Evolutionary conservation across 306 rosid genomes (phyloP).

Genomic region (Echinosophora koreensis): DNA sequence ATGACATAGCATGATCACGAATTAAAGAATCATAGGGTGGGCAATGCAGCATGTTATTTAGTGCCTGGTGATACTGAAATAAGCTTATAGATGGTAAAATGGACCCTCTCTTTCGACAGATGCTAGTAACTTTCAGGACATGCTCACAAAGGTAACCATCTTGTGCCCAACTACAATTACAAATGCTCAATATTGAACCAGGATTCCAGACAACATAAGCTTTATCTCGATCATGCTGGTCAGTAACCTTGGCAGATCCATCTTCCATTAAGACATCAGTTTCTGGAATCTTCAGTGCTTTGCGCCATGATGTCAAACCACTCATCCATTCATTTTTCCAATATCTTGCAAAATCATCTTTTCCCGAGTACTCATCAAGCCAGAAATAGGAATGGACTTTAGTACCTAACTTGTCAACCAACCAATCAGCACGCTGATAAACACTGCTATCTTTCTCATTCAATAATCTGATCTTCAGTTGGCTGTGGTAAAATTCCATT

Average conservation of each 20-base stretch:
- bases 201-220: conserved; percentile 73
- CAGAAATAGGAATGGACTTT: conserved; percentile 90
- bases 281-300: conserved; percentile 76
- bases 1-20: conserved; percentile 80
- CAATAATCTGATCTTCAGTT: conserved; percentile 75
- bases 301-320: conserved; percentile 93
- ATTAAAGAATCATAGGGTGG: conserved; percentile 89
- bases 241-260: conserved; percentile 66
- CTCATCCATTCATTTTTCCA: conserved; percentile 89
- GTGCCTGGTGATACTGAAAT: conserved; percentile 71
- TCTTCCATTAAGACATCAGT: conserved; percentile 68
- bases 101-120: conserved; percentile 57
- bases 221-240: conserved; percentile 62
- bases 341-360: conserved; percentile 83
- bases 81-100: conserved; percentile 66
- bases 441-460: conserved; percentile 70
- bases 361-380: conserved; percentile 91
- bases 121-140: conserved; percentile 66
- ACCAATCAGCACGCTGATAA: conserved; percentile 81
- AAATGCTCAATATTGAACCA: conserved; percentile 77
- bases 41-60: conserved; percentile 68
- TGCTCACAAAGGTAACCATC: conserved; percentile 89
- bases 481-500: conserved; percentile 85
- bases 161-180: conserved; percentile 85
- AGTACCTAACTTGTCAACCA: conserved; percentile 86